phyloP scores from a whole-genome alignment of 345 rosid genomes.

The Pistacia atlantica region DNA sequence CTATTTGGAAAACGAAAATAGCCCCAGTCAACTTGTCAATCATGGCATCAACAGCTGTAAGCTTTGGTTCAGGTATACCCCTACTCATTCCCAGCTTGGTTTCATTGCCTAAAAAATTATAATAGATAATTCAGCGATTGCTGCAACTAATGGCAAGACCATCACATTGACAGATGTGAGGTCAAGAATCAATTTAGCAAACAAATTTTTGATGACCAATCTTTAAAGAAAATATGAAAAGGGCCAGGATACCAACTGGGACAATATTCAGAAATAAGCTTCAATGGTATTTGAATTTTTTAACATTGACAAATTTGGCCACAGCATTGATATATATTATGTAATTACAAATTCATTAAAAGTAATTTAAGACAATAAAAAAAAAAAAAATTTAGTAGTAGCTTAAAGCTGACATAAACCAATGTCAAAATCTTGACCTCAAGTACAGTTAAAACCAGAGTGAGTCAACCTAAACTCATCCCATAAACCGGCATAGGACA shows the following conservation, averaged over 20 bases:
- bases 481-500: neutral
- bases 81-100: conserved; percentile 98
- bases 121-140: conserved; percentile 9
- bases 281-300: too few species aligned
- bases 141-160: conserved; percentile 4
- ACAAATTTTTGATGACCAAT: neutral
- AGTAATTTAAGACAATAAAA: neutral
- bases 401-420: neutral
- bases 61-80: conserved; percentile 98
- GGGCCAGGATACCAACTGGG: neutral
- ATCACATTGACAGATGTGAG: conserved; percentile 16
- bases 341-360: neutral
- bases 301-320: neutral
- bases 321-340: neutral
- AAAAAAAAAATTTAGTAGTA: too few species aligned
- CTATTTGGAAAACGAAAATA: conserved; percentile 95
- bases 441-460: neutral
- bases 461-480: conserved; percentile 6
- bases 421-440: neutral
- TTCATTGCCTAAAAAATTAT: conserved; percentile 68
- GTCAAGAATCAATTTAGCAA: neutral
- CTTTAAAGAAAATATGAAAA: neutral
- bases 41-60: conserved; percentile 99
- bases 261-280: too few species aligned
- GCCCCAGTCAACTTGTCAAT: conserved; percentile 99